phyloP scores from a whole-genome alignment of 73 alveolate species.

The Tetrahymena elliotti region DNA sequence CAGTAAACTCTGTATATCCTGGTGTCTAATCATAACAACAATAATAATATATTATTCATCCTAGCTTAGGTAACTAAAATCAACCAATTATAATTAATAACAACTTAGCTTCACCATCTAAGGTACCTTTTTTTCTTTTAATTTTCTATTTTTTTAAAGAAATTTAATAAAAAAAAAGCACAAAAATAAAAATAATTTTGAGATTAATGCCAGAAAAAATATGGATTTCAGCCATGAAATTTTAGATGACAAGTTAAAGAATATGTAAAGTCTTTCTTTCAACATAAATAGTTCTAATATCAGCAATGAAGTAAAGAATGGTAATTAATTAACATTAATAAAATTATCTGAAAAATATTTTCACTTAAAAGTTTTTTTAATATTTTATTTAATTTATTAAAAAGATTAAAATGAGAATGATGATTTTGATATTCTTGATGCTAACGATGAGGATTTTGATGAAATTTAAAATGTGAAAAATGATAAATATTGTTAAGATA shows the following conservation, averaged over 20 bases:
- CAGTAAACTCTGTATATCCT: background rate
- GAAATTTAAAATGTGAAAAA: background rate
- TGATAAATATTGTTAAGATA: background rate
- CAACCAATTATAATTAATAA: background rate
- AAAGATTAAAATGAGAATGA: background rate
- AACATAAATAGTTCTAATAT: background rate
- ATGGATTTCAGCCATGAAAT: background rate
- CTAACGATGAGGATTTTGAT: background rate
- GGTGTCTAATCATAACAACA: background rate
- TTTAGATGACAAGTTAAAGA: background rate
- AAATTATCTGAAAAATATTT: too few relatives aligned
- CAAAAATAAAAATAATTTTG: background rate
- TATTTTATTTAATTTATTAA: too few relatives aligned
- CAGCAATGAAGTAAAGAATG: background rate
- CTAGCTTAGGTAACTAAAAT: background rate
- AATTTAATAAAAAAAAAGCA: background rate
- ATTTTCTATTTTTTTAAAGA: too few relatives aligned
- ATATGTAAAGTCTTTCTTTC: background rate
- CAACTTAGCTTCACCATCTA: background rate
- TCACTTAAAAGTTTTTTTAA: too few relatives aligned
- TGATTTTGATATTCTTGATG: background rate
- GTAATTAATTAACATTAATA: background rate
- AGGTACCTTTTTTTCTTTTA: background rate
- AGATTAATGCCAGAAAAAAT: background rate
- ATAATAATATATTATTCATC: background rate